Percentiles rank a stretch among this genome's conserved stretches.
Evolutionary conservation across 176 grass and related monocot genomes (phyloP).

Genomic region (Bromus sterilis): DNA sequence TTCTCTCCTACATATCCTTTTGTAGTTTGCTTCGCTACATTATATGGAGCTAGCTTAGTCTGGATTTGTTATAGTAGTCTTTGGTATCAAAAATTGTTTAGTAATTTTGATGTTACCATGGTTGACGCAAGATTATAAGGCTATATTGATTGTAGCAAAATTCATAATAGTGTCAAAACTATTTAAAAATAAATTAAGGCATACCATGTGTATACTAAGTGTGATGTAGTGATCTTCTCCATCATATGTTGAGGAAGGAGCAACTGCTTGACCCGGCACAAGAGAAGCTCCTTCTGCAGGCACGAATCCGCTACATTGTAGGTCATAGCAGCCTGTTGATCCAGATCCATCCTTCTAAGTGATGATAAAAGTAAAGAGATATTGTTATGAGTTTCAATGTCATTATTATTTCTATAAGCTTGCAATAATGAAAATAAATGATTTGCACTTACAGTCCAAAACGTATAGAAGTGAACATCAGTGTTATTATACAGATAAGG

Average conservation of each 20-base stretch:
- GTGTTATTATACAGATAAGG: constrained; percentile 7
- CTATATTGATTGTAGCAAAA: too few species aligned
- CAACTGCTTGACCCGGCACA: background rate
- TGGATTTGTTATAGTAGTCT: too few species aligned
- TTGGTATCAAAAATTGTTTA: too few species aligned
- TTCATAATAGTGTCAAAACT: too few species aligned
- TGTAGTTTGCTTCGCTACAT: too few species aligned
- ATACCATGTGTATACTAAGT: background rate
- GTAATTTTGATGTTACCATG: too few species aligned
- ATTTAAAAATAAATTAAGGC: too few species aligned
- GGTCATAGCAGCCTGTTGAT: background rate
- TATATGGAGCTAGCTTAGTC: too few species aligned
- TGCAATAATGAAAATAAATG: background rate
- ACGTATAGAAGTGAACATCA: constrained; percentile 34
- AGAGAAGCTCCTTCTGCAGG: background rate
- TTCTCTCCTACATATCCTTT: too few species aligned
- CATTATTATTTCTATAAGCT: background rate
- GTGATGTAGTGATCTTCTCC: background rate
- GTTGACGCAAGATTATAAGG: too few species aligned
- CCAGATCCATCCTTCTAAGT: background rate
- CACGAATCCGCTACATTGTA: background rate
- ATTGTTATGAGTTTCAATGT: background rate
- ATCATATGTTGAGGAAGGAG: background rate
- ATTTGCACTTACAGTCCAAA: constrained; percentile 29
- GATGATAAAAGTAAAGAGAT: background rate